phyloP scores from a whole-genome alignment of 2,329 filamentous ascomycete species.

The Neofusicoccum umdonicola region DNA sequence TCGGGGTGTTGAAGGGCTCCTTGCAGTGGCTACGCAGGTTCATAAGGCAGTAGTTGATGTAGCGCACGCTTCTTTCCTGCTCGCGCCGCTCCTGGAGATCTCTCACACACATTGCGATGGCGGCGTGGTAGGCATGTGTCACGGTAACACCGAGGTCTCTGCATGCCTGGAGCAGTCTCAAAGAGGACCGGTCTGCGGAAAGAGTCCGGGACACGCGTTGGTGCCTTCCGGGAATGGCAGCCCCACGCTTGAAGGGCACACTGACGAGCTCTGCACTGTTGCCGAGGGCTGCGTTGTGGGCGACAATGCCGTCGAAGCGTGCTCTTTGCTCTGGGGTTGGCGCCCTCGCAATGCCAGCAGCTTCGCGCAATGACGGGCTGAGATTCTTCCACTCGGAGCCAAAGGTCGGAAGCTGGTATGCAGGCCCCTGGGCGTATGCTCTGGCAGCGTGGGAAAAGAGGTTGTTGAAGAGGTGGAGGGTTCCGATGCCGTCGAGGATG shows the following conservation, averaged over 20 bases:
- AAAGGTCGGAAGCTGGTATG: constrained; percentile 19
- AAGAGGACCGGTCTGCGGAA: constrained; percentile 5
- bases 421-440: constrained; percentile 21
- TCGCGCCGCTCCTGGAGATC: constrained; percentile 5
- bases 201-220: constrained; percentile 19
- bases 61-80: background rate
- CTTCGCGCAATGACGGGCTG: constrained; percentile 19
- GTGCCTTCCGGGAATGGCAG: constrained; percentile 17
- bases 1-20: constrained; percentile 9
- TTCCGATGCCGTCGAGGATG: constrained; percentile 43
- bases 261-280: constrained; percentile 5
- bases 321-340: constrained; percentile 4
- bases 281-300: background rate
- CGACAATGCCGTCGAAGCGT: background rate
- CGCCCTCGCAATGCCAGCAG: constrained; percentile 10
- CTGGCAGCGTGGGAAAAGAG: constrained; percentile 25
- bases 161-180: constrained; percentile 17
- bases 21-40: constrained; percentile 19
- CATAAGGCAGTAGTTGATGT: constrained; percentile 19
- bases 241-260: constrained; percentile 16
- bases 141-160: constrained; percentile 15
- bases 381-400: constrained; percentile 31
- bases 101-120: constrained; percentile 17
- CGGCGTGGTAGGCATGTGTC: constrained; percentile 21
- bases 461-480: constrained; percentile 36